A percentile compares a stretch with the other conserved stretches of the same genome.
phyloP scores from a whole-genome alignment of 768 basidiomycete genomes.

The Leccinum disarticulatum region DNA sequence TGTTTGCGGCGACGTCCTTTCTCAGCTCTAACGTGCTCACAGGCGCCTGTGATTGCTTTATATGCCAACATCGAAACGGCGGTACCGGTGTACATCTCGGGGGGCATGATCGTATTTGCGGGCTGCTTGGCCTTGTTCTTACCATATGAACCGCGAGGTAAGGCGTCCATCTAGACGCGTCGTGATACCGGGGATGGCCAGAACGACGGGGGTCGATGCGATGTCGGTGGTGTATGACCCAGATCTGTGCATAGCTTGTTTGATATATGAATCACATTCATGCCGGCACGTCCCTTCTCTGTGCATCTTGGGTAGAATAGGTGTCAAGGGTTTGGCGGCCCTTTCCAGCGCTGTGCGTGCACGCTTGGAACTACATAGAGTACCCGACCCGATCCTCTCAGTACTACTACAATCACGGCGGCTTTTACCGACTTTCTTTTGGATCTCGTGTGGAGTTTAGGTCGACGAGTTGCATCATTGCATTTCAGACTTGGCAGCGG shows the following conservation, averaged over 20 bases:
- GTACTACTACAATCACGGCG: no score
- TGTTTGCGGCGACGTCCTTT: not conserved
- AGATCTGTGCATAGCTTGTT: not conserved
- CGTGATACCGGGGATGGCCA: not conserved
- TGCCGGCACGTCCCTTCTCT: no score
- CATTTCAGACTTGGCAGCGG: no score
- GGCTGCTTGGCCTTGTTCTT: constrained; percentile 60
- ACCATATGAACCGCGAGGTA: constrained; percentile 77
- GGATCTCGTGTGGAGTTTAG: no score
- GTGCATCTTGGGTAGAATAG: no score
- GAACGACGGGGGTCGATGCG: not conserved
- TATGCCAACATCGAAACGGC: constrained; percentile 64
- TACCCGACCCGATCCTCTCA: no score
- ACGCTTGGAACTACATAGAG: no score
- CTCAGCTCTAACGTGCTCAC: not conserved
- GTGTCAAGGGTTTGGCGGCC: no score
- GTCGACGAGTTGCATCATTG: no score
- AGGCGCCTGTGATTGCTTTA: constrained; percentile 73
- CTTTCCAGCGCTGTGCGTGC: no score
- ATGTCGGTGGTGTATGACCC: not conserved
- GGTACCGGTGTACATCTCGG: constrained; percentile 72
- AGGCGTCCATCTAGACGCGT: constrained; percentile 57
- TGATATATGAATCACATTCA: not conserved
- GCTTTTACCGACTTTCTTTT: no score
- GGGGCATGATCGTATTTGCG: constrained; percentile 58